These are phyloP conservation scores for Boletales sp. DNA, from an alignment of 768 basidiomycete genomes.

Conservation along the genomic window DNA sequence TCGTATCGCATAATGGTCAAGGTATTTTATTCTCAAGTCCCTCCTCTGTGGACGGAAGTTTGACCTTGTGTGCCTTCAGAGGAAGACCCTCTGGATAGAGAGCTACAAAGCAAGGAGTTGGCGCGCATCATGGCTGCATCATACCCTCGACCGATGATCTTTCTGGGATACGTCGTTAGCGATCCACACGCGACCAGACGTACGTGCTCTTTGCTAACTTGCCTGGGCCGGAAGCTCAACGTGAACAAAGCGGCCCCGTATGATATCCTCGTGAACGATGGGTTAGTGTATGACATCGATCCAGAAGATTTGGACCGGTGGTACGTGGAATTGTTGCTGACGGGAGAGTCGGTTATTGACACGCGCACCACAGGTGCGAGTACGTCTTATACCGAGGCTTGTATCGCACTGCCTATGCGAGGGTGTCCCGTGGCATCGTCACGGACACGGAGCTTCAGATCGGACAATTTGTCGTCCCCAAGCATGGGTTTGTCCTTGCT, in stretches of 20 bases:
- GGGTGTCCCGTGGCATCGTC: constrained; percentile 77
- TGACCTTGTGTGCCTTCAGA: constrained; percentile 40
- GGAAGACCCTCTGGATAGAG: constrained; percentile 85
- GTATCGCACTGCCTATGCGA: constrained; percentile 77
- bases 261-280: constrained; percentile 72
- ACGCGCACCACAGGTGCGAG: constrained; percentile 61
- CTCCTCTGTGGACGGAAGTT: background rate
- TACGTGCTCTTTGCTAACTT: constrained; percentile 33
- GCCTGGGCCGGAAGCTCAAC: constrained; percentile 8
- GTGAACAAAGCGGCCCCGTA: constrained; percentile 62
- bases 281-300: constrained; percentile 77
- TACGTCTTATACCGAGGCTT: constrained; percentile 84
- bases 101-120: constrained; percentile 77
- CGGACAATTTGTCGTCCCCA: constrained; percentile 77
- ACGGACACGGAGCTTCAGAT: constrained; percentile 92
- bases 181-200: constrained; percentile 60
- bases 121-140: constrained; percentile 72
- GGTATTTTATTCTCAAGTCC: constrained; percentile 40
- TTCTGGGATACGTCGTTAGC: constrained; percentile 80
- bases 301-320: constrained; percentile 67
- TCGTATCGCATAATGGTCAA: constrained; percentile 93
- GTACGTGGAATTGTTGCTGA: constrained; percentile 32
- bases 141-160: constrained; percentile 71
- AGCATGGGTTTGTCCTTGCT: constrained; percentile 46
- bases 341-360: background rate